Base-by-base conservation (phyloP, 345 rosid species). In the Corchorus olitorius region DNA sequence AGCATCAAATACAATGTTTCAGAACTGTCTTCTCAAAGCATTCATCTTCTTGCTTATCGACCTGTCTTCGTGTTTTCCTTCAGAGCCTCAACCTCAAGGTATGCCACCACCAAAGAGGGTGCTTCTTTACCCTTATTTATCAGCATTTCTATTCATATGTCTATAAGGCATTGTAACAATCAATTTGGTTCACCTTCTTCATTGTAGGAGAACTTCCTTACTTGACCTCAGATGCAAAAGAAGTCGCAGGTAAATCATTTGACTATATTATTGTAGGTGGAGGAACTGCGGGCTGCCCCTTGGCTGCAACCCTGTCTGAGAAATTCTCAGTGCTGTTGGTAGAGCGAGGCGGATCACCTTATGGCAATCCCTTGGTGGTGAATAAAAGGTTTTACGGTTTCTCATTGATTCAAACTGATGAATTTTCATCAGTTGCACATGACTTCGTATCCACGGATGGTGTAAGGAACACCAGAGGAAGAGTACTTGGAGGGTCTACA, bases 221-320 rank as follows among this genome's bases (percentile, higher is more conserved):
- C 77, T 83, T 88, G 87, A 91, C 97, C 59, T 82, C 89, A 17
- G 89, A 91, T 69, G 84, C 83, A 4, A 70, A 78, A 45, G 85
- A 90, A 77, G 55, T 91, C 17, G 82, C 89, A 0, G 92, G 98
- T 65, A 86, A 82, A 87, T 89, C 90, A 72, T 91, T 92, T 61
- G 92, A 92, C 78, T 87, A 88, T 88, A 89, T 91, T 37, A 13
- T 92, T 13, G 88, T 85, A 1, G 97, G 92, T 45, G 93, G 93
- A 34, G 96, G 98, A 67, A 87, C 97, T 6, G 82, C 97, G 0
- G 91, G 94, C 35, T 89, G 97, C 55, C 87, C 93, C 33, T 78
- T 92, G 9, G 94, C 93, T 5, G 86, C 97, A 2, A 94, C 92
- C 6, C 81, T 91, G 13, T 90, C 91, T 0, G 84, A 89, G 76